Base-by-base conservation (phyloP, 2,329 filamentous ascomycete species). In the Pyricularia grisea region DNA sequence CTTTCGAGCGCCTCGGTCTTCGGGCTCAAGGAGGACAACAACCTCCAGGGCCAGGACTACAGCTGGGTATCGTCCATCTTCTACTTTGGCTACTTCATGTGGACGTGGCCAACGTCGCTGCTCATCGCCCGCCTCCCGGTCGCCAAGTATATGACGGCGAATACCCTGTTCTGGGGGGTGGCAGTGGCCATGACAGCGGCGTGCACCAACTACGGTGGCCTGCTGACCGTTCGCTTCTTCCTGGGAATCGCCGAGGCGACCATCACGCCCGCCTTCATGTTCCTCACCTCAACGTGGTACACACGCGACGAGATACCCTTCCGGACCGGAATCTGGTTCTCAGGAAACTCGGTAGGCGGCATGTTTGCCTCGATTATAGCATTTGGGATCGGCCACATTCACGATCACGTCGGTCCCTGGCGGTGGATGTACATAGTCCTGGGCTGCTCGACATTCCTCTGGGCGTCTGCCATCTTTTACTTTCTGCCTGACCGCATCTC, bases 1-100 rank as follows among this genome's bases (percentile, higher is more conserved):
- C 74, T 87, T 1, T 85, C 84, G 0, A 85, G 81, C 70, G 85
- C 86, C 0, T 79, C 84, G 4, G 84, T 88, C 0, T 88, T 88
- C 71, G 85, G 84, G 0, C 73, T 87, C n/a, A 77, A 78, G 6
- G 76, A 84, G 1, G 85, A 87, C 72, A 82, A 68, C 58, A 68
- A 80, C 10, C 78, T 84, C 6, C 71, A 74, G 1, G 82, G 81
- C 36, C 77, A 80, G 66, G 74, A 83, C 71, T 84, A 84, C 71
- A 78, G 78, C 42, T 83, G 80, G 78, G 77, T 83, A 4, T 81
- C 81, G 1, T 80, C 78, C 50, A 78, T 83, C 30, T 82, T 84
- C 66, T 82, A 81, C 71, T 79, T 82, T 65, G 79, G 79, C 66
- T 79, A 81, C 70, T 74, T 82, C 1, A 75, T 72, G 10, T 78